Evolutionary conservation across 257 asterid species (phyloP), one percentile per base, ranked within the genome.

Genomic region (Paulownia fortunei): DNA sequence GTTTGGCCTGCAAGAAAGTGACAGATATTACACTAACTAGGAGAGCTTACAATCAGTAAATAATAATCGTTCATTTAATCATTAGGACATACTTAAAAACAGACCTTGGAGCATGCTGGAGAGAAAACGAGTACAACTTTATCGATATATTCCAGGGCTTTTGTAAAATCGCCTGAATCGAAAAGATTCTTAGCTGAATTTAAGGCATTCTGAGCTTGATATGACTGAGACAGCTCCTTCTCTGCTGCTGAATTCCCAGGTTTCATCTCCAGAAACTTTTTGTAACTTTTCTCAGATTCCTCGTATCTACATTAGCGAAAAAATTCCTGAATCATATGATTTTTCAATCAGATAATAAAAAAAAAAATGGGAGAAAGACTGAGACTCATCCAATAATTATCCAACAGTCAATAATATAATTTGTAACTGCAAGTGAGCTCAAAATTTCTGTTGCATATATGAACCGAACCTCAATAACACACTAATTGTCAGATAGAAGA

Each of bases 171-270:
- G n/a, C n/a, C n/a, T n/a, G n/a, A n/a, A n/a, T n/a, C n/a, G n/a
- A n/a, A n/a, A n/a, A n/a, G n/a, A n/a, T n/a, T n/a, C n/a, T n/a
- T n/a, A n/a, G n/a, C n/a, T n/a, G n/a, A n/a, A n/a, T n/a, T n/a
- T n/a, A n/a, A n/a, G n/a, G n/a, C n/a, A n/a, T n/a, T n/a, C n/a
- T n/a, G n/a, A n/a, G n/a, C n/a, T n/a, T n/a, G n/a, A n/a, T n/a
- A n/a, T 78, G 86, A 77, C 76, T 94, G 98, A 62, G 97, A 89
- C 72, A 94, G 96, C 88, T 92, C 98, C 88, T 92, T 94, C 61
- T 88, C 96, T 76, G 89, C 98, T 11, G 86, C 97, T 23, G 92
- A 82, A 84, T 88, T 86, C 70, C 85, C 84, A 34, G 94, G 92
- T 85, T 94, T 91, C 89, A 87, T 77, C 91, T 91, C 96, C 87